Evolutionary conservation across 2,329 filamentous ascomycete species (phyloP).

Genomic region (Hymenoscyphus linearis): DNA sequence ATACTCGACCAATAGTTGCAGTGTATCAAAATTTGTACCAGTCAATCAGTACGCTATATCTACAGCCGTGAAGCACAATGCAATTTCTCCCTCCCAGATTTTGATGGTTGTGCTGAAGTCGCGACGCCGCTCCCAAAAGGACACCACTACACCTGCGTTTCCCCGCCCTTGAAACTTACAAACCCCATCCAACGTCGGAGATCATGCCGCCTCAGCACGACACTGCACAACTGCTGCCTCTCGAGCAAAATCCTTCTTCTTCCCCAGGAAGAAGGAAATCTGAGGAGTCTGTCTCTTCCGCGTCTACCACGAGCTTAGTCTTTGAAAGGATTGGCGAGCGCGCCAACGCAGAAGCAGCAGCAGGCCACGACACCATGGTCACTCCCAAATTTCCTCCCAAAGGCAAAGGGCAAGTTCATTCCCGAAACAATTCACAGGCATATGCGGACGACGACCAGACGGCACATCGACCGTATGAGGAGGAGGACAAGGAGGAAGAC

Average conservation of each 20-base stretch:
- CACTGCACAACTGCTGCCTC: constrained; percentile 24
- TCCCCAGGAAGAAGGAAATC: constrained; percentile 20
- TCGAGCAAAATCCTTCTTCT: constrained; percentile 13
- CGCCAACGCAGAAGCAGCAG: constrained; percentile 14
- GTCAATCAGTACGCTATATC: background rate
- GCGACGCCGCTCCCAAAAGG: background rate
- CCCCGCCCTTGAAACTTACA: constrained; percentile 17
- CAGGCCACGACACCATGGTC: constrained; percentile 21
- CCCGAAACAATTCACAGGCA: constrained; percentile 19
- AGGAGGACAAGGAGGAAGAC: constrained; percentile 32
- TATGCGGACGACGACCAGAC: constrained; percentile 26
- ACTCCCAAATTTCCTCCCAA: constrained; percentile 26
- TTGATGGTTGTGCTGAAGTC: background rate
- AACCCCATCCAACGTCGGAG: constrained; percentile 11
- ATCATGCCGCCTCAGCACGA: constrained; percentile 30
- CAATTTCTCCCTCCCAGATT: background rate
- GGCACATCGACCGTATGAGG: constrained; percentile 18
- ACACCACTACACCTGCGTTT: background rate
- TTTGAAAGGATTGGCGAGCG: constrained; percentile 68
- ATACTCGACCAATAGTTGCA: background rate
- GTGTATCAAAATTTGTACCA: background rate
- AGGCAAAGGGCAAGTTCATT: background rate
- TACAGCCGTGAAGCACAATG: background rate
- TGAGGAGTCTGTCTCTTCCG: constrained; percentile 58
- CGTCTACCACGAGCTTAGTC: constrained; percentile 78